These are phyloP conservation scores for Iberis amara DNA, from an alignment of 441 rosid genomes.

Conservation along the genomic window DNA sequence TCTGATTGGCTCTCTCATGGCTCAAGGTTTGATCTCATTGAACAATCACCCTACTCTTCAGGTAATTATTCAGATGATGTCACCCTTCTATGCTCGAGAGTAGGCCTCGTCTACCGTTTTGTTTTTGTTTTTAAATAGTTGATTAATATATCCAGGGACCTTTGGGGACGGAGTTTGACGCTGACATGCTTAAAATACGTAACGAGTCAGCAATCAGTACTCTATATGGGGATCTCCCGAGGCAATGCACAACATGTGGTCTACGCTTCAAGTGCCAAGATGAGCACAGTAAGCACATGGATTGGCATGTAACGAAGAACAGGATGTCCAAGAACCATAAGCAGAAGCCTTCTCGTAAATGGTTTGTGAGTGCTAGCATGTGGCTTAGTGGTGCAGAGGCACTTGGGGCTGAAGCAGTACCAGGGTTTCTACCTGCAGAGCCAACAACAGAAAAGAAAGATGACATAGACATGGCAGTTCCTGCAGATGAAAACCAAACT, in stretches of 20 bases:
- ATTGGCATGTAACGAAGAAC: conserved; percentile 99
- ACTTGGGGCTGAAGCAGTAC: conserved; percentile 81
- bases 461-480: conserved; percentile 92
- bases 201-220: conserved; percentile 73
- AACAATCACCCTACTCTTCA: conserved; percentile 52
- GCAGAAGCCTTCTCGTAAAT: conserved; percentile 90
- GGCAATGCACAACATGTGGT: conserved; percentile 98
- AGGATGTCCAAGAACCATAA: conserved; percentile 89
- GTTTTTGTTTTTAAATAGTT: conserved; percentile 19
- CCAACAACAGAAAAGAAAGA: conserved; percentile 63
- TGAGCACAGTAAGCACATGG: conserved; percentile 96
- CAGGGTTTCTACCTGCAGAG: conserved; percentile 81
- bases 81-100: conserved; percentile 15
- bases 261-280: conserved; percentile 87
- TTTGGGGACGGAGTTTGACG: conserved; percentile 69
- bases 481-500: conserved; percentile 92
- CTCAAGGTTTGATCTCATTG: conserved; percentile 83
- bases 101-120: too few relatives aligned
- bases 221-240: conserved; percentile 79
- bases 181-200: conserved; percentile 71
- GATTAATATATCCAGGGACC: conserved; percentile 51
- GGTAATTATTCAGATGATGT: conserved; percentile 43
- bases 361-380: conserved; percentile 92
- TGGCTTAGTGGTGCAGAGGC: conserved; percentile 99
- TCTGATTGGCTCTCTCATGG: conserved; percentile 75